Percentiles rank a stretch among this genome's conserved stretches.
Evolutionary conservation across 164 flowering plant genomes (phyloP).

Genomic region (Magnolia officinalis): DNA sequence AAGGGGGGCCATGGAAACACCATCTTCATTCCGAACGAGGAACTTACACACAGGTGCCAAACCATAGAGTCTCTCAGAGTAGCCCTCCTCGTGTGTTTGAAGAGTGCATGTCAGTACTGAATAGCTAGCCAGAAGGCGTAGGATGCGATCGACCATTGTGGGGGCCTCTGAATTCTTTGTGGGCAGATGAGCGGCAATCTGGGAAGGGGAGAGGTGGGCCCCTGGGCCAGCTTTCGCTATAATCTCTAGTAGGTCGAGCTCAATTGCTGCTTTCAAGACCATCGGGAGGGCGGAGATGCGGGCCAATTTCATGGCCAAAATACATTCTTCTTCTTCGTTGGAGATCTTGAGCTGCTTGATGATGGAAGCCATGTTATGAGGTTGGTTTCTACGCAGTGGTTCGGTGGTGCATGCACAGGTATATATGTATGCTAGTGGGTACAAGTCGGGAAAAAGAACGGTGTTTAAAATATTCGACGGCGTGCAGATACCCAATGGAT

Average conservation of each 20-base stretch:
- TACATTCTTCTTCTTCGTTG: too few relatives aligned
- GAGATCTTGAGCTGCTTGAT: too few relatives aligned
- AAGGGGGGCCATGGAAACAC: conserved; percentile 60
- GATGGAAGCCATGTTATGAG: too few relatives aligned
- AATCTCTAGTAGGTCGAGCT: conserved; percentile 72
- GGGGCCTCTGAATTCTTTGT: conserved; percentile 61
- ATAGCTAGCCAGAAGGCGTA: conserved; percentile 67
- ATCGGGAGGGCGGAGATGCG: conserved; percentile 63
- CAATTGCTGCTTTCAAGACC: conserved; percentile 65
- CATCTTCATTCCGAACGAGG: conserved; percentile 65
- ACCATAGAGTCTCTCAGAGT: conserved; percentile 61
- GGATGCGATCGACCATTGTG: conserved; percentile 68
- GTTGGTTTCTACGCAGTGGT: too few relatives aligned
- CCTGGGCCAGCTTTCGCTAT: conserved; percentile 53
- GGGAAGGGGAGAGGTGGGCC: conserved; percentile 45
- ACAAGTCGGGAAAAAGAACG: too few relatives aligned
- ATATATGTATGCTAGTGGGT: too few relatives aligned
- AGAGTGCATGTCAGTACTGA: conserved; percentile 46
- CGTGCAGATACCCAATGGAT: too few relatives aligned
- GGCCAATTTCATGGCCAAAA: conserved; percentile 16
- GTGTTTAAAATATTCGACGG: too few relatives aligned
- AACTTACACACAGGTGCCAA: conserved; percentile 64
- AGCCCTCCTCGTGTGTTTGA: conserved; percentile 34
- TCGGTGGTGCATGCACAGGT: too few relatives aligned
- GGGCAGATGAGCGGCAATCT: conserved; percentile 59